phyloP scores from a whole-genome alignment of 2,329 filamentous ascomycete genomes.

The Cadophora sp. region DNA sequence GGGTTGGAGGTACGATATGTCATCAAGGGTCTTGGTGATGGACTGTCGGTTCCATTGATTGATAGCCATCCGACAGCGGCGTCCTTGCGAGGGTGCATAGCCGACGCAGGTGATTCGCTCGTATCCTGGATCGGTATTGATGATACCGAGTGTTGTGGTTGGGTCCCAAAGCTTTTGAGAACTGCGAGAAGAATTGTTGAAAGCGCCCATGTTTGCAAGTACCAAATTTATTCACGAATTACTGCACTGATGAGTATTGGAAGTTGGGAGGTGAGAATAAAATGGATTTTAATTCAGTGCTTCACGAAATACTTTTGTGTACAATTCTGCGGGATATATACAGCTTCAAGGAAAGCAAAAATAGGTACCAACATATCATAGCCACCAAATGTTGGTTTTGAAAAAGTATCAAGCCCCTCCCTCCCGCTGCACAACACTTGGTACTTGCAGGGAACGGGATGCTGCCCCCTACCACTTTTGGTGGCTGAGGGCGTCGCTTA shows the following conservation, averaged over 20 bases:
- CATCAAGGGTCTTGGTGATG: conserved; percentile 25
- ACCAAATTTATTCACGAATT: too few relatives aligned
- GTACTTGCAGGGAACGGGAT: conserved; percentile 1
- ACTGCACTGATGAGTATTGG: too few relatives aligned
- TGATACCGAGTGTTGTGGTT: conserved; percentile 25
- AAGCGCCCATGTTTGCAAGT: conserved; percentile 4
- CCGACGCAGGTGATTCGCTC: conserved; percentile 28
- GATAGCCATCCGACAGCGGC: conserved; percentile 30
- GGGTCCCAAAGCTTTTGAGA: conserved; percentile 31
- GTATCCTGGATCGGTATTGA: conserved; percentile 27
- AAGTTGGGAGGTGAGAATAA: too few relatives aligned
- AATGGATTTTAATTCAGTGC: too few relatives aligned
- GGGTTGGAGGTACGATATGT: conserved; percentile 31
- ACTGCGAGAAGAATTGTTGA: conserved; percentile 9
- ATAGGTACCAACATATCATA: background rate
- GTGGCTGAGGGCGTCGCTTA: conserved; percentile 15
- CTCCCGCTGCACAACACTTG: background rate
- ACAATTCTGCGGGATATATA: background rate
- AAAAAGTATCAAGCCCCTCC: background rate
- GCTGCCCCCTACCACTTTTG: background rate
- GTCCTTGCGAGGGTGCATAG: conserved; percentile 29
- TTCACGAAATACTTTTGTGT: background rate
- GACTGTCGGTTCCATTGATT: conserved; percentile 18
- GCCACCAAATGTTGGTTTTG: conserved; percentile 7
- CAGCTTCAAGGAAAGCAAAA: background rate